phyloP scores from a whole-genome alignment of 345 rosid species.

The Linum tenue region DNA sequence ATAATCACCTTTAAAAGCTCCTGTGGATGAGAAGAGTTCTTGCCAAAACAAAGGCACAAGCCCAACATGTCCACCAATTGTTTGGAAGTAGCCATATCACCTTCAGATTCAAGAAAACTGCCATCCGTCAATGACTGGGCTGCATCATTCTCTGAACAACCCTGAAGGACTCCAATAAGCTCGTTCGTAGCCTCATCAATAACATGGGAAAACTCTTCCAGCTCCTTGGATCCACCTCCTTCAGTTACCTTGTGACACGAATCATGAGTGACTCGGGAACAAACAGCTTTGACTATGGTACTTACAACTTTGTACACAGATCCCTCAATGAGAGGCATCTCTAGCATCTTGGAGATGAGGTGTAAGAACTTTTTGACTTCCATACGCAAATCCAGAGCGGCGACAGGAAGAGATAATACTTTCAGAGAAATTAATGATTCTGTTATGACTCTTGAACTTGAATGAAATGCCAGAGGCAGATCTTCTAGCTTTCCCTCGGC shows the following conservation, averaged over 20 bases:
- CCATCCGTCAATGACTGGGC: conserved; percentile 29
- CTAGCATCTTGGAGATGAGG: conserved; percentile 49
- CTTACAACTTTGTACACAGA: conserved; percentile 41
- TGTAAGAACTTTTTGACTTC: conserved; percentile 71
- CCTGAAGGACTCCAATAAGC: conserved; percentile 39
- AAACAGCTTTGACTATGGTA: conserved; percentile 44
- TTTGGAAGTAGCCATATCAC: conserved; percentile 46
- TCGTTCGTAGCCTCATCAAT: conserved; percentile 43
- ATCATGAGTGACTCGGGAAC: conserved; percentile 43
- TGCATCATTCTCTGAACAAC: conserved; percentile 33
- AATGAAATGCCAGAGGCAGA: conserved; percentile 67
- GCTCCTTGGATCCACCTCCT: conserved; percentile 36
- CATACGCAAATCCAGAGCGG: conserved; percentile 45
- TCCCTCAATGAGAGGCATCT: conserved; percentile 38
- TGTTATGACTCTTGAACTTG: conserved; percentile 54
- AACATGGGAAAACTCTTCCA: conserved; percentile 35
- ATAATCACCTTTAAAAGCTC: conserved; percentile 53
- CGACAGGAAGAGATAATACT: conserved; percentile 49
- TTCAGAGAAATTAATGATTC: conserved; percentile 58
- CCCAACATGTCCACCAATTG: conserved; percentile 54
- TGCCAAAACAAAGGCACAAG: conserved; percentile 36
- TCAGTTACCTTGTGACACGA: conserved; percentile 24
- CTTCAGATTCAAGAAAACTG: conserved; percentile 46
- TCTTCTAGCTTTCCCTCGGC: conserved; percentile 89
- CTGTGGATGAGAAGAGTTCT: conserved; percentile 29